These are phyloP conservation scores for Tillandsia leiboldiana DNA, from an alignment of 176 grass and related monocot genomes.

Conservation along the genomic window DNA sequence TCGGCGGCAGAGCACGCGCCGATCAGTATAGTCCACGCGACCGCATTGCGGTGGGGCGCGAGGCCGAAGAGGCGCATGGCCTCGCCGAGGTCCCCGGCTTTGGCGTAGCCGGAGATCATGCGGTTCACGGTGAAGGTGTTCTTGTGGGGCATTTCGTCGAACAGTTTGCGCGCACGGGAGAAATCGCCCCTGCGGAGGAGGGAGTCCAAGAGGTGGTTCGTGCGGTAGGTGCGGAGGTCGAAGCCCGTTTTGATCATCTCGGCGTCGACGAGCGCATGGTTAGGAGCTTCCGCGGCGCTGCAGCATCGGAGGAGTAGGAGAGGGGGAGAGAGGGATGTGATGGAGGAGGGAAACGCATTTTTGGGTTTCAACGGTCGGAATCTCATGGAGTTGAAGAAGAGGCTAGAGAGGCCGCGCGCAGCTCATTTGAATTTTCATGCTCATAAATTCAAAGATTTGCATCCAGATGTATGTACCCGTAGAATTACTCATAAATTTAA, in stretches of 20 bases:
- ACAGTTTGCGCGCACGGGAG: slow-evolving; percentile 25
- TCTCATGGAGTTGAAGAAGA: too few relatives aligned
- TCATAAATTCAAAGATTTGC: too few relatives aligned
- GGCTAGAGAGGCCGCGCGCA: too few relatives aligned
- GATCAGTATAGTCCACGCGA: slow-evolving; percentile 83
- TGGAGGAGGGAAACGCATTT: neutral
- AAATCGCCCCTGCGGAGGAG: slow-evolving; percentile 25
- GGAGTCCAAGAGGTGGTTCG: slow-evolving; percentile 16
- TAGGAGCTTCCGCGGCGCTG: too few relatives aligned
- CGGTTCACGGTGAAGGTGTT: slow-evolving; percentile 40
- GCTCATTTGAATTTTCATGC: too few relatives aligned
- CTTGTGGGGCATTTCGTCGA: slow-evolving; percentile 50
- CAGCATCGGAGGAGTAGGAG: neutral
- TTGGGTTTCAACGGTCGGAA: neutral
- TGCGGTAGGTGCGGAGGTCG: slow-evolving; percentile 20
- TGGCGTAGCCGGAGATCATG: slow-evolving; percentile 45
- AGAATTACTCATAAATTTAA: too few relatives aligned
- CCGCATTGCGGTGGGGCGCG: slow-evolving; percentile 17
- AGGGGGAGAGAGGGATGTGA: neutral
- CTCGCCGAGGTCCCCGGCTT: slow-evolving; percentile 20
- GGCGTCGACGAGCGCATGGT: slow-evolving; percentile 16
- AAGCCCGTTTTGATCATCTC: slow-evolving; percentile 41
- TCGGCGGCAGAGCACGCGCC: slow-evolving; percentile 15
- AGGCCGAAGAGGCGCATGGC: slow-evolving; percentile 33
- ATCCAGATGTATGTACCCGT: too few relatives aligned